These are phyloP conservation scores for Pseudisothecium myosuroides DNA, from an alignment of 225 moss, liverwort and hornwort genomes.

Conservation along the genomic window DNA sequence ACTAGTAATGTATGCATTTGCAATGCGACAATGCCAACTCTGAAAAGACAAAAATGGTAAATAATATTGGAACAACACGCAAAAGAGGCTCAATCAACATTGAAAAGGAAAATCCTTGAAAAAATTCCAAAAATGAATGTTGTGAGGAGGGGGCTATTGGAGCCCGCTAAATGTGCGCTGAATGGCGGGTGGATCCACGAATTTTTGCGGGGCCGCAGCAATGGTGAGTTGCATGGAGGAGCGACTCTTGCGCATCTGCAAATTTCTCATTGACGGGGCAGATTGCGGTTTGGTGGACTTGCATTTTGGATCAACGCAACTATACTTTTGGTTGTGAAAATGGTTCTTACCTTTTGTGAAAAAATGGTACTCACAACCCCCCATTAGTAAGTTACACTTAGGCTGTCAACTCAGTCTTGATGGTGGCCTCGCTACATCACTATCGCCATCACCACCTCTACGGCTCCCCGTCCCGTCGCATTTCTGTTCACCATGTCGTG, in stretches of 20 bases:
- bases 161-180: background rate
- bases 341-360: too few relatives aligned
- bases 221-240: background rate
- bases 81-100: rapidly evolving
- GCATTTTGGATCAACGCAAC: background rate
- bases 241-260: too few relatives aligned
- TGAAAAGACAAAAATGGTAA: rapidly evolving
- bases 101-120: rapidly evolving
- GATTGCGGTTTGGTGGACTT: background rate
- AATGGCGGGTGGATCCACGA: background rate
- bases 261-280: background rate
- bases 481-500: background rate
- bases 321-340: too few relatives aligned
- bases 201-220: background rate
- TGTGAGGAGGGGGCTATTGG: background rate
- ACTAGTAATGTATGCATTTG: too few relatives aligned
- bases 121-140: background rate
- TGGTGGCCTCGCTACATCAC: background rate
- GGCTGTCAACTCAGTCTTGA: constrained; percentile 9
- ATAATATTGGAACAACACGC: rapidly evolving
- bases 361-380: too few relatives aligned
- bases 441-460: background rate
- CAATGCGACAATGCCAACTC: too few relatives aligned
- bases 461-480: background rate
- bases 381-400: background rate